Evolutionary conservation across 2,329 filamentous ascomycete genomes (phyloP).

Genomic region (Basipetospora chlamydospora): DNA sequence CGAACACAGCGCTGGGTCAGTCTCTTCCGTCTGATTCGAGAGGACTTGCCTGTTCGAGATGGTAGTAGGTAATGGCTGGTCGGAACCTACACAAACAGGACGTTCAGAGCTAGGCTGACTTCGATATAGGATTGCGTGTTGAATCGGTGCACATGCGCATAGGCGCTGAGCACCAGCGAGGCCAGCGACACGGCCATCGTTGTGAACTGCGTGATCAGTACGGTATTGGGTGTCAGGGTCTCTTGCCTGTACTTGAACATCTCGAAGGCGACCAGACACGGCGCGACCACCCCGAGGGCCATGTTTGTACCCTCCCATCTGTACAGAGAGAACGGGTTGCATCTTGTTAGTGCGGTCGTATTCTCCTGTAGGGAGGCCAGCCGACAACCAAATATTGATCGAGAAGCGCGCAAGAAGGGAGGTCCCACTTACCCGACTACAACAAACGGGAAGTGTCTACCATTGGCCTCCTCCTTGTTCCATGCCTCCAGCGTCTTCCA

Average conservation of each 20-base stretch:
- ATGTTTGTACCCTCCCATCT: conserved; percentile 43
- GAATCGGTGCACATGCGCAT: conserved; percentile 27
- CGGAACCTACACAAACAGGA: no score
- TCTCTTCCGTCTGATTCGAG: not conserved
- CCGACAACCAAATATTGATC: no score
- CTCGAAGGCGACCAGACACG: conserved; percentile 31
- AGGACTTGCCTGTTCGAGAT: no score
- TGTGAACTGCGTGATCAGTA: conserved; percentile 35
- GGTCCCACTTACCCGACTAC: conserved; percentile 35
- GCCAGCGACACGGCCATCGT: conserved; percentile 31
- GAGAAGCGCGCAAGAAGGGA: not conserved
- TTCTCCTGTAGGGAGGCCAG: not conserved
- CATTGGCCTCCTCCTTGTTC: conserved; percentile 24
- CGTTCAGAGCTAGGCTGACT: no score
- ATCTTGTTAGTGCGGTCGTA: no score
- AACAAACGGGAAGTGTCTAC: conserved; percentile 25
- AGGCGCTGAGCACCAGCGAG: conserved; percentile 34
- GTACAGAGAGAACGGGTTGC: no score
- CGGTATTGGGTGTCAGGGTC: conserved; percentile 37
- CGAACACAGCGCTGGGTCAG: not conserved
- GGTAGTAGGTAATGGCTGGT: no score
- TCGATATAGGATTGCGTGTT: conserved; percentile 6
- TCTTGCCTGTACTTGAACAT: conserved; percentile 31
- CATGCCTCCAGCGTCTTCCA: conserved; percentile 24
- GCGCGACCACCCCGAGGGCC: conserved; percentile 29